Percentiles rank a stretch among this genome's conserved stretches.
Conservation (phyloP, 78 protist species). For the Neovahlkampfia damariscottae region DNA sequence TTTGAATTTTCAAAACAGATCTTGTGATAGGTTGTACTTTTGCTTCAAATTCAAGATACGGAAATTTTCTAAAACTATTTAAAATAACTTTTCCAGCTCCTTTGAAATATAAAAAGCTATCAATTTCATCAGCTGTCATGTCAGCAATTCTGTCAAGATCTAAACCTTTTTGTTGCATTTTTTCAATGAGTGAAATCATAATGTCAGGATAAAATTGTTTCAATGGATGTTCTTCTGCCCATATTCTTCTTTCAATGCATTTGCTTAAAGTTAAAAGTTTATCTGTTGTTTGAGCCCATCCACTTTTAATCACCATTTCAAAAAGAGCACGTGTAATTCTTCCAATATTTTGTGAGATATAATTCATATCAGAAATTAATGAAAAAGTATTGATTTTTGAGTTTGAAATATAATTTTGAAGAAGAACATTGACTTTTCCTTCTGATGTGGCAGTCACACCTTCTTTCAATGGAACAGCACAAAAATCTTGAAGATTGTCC, state of each 20-base stretch:
- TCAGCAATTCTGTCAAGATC: conserved; percentile 49
- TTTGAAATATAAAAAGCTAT: conserved; percentile 37
- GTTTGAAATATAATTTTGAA: conserved; percentile 72
- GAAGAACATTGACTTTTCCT: conserved; percentile 57
- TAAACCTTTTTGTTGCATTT: neutral
- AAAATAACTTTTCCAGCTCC: conserved; percentile 30
- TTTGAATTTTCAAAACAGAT: conserved; percentile 60
- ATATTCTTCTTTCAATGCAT: conserved; percentile 66
- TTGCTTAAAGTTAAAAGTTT: conserved; percentile 60
- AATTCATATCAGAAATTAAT: conserved; percentile 64
- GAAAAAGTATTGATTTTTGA: conserved; percentile 41
- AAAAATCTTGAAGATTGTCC: conserved; percentile 17
- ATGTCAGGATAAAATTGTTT: conserved; percentile 42
- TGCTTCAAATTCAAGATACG: conserved; percentile 41
- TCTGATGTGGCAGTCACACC: neutral
- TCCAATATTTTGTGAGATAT: conserved; percentile 63
- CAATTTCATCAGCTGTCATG: conserved; percentile 59
- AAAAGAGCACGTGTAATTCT: conserved; percentile 87
- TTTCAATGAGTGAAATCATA: neutral
- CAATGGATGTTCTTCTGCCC: conserved; percentile 62
- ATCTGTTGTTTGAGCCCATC: conserved; percentile 45
- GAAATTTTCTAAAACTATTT: conserved; percentile 47
- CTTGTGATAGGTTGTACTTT: conserved; percentile 84
- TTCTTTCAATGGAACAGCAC: neutral
- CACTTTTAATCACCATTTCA: conserved; percentile 65